These are phyloP conservation scores for Populus hybrid DNA, from an alignment of 441 rosid species.

Conservation along the genomic window DNA sequence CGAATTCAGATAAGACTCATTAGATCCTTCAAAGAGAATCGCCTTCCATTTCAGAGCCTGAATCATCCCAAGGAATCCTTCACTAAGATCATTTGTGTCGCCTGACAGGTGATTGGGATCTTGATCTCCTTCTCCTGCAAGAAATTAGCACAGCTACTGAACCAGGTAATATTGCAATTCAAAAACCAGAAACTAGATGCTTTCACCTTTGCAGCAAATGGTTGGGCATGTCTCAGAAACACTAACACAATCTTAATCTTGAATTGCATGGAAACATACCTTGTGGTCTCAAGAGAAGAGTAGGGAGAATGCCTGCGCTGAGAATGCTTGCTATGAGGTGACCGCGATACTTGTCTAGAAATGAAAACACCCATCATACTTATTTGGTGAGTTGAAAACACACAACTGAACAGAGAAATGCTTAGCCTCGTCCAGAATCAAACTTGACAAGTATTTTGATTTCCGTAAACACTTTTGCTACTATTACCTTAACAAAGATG, in stretches of 20 bases:
- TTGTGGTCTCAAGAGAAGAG: conserved; percentile 80
- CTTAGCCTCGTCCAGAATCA: conserved; percentile 34
- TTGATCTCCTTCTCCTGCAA: conserved; percentile 60
- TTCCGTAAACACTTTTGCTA: conserved; percentile 26
- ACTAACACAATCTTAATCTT: conserved; percentile 40
- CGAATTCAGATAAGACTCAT: background rate
- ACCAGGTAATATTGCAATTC: conserved; percentile 6
- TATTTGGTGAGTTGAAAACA: conserved; percentile 49
- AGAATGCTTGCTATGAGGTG: conserved; percentile 99
- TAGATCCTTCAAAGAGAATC: background rate
- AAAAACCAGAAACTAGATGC: conserved; percentile 16
- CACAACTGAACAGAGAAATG: conserved; percentile 29
- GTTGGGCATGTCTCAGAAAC: conserved; percentile 38
- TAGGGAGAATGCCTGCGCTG: conserved; percentile 95
- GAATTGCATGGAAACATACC: conserved; percentile 44
- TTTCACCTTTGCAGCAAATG: conserved; percentile 59
- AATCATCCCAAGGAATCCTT: background rate
- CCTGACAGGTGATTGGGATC: conserved; percentile 74
- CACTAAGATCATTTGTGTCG: conserved; percentile 38
- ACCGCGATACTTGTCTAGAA: conserved; percentile 97
- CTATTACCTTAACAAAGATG: conserved; percentile 9
- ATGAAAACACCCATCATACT: conserved; percentile 86
- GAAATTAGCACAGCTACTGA: conserved; percentile 11
- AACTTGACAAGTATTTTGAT: conserved; percentile 22
- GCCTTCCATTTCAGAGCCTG: conserved; percentile 2